phyloP scores from a whole-genome alignment of 139 green algal species.

The Closterium sp. region DNA sequence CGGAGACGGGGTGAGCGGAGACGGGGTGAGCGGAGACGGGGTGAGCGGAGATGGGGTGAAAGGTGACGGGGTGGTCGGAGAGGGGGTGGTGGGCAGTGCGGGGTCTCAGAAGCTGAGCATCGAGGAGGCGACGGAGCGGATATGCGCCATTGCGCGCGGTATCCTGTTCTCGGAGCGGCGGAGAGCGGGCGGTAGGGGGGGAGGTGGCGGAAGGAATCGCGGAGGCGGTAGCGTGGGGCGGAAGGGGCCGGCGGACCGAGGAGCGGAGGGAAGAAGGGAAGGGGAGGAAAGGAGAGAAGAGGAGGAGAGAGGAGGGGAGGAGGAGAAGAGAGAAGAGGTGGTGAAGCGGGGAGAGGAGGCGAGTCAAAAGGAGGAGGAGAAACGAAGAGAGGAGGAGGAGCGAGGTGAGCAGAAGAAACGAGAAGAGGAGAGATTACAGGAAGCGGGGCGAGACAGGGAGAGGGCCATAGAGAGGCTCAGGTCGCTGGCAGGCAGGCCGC shows the following conservation, averaged over 20 bases:
- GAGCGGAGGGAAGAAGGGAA: background rate
- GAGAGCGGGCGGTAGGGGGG: background rate
- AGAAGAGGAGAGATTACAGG: background rate
- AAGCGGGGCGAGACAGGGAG: background rate
- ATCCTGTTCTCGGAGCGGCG: background rate
- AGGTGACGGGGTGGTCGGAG: background rate
- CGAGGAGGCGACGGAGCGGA: background rate
- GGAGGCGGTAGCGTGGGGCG: background rate
- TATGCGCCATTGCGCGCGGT: background rate
- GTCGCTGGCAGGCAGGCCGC: background rate
- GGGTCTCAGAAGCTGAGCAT: background rate
- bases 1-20: too few species aligned
- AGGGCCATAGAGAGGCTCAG: background rate
- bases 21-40: too few species aligned
- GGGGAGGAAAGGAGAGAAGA: background rate
- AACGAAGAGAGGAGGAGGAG: background rate
- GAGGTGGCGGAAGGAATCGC: background rate
- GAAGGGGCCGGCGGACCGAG: background rate
- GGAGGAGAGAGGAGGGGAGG: background rate
- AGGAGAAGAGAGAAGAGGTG: background rate
- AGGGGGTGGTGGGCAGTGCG: background rate
- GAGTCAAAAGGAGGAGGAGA: background rate
- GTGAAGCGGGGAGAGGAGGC: background rate
- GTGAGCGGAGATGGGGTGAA: too few species aligned
- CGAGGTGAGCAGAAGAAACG: background rate